Evolutionary conservation across 371 early-diverging fungal genomes (phyloP).

Genomic region (Dinochytrium kinnereticum): DNA sequence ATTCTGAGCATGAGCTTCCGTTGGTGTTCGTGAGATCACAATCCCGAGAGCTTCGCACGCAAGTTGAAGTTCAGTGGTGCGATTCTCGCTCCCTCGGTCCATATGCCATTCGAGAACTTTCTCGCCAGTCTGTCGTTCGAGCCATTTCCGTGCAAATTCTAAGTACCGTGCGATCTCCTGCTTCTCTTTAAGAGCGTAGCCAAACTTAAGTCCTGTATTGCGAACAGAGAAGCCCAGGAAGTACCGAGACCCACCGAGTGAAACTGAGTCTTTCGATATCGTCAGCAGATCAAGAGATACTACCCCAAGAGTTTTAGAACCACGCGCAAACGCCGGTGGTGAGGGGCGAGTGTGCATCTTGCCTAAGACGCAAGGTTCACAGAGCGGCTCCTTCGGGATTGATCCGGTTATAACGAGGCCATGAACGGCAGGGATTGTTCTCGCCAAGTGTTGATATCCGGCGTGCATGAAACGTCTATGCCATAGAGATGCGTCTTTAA

Average conservation of each 20-base stretch:
- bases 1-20: slow-evolving; percentile 19
- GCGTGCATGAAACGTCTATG: neutral
- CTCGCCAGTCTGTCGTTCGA: slow-evolving; percentile 21
- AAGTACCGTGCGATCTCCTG: neutral
- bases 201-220: slow-evolving; percentile 5
- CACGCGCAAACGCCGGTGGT: neutral
- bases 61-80: neutral
- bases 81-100: slow-evolving; percentile 23
- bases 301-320: neutral
- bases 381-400: neutral
- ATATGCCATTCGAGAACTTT: slow-evolving; percentile 17
- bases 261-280: neutral
- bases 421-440: neutral
- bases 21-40: neutral
- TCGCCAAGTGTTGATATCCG: neutral
- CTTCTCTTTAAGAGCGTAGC: neutral
- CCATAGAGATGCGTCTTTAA: neutral
- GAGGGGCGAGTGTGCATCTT: neutral
- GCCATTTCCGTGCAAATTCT: slow-evolving; percentile 8
- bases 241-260: slow-evolving; percentile 2
- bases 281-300: neutral
- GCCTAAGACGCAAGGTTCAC: neutral
- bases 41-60: slow-evolving; percentile 9
- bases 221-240: slow-evolving; percentile 6
- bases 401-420: neutral